Evolutionary conservation across 2,329 filamentous ascomycete species (phyloP), one percentile per base, ranked within the genome.

Genomic region (Aureobasidium sp.): DNA sequence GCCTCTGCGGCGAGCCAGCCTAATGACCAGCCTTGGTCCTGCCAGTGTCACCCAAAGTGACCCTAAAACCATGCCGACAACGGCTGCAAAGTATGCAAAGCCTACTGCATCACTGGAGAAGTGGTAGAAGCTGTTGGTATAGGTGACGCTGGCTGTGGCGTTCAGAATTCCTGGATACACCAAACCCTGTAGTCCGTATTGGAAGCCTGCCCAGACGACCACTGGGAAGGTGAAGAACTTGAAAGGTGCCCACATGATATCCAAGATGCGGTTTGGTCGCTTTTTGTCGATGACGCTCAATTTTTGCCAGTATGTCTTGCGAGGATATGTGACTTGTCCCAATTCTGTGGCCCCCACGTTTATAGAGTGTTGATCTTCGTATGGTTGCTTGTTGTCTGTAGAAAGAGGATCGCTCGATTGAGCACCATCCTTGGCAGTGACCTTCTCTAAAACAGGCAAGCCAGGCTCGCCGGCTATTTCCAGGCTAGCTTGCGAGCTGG

Each of bases 271-370:
- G 72, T 81, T 63, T 0, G 77, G 78, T 15, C 77, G 75, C 57
- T 74, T 70, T 61, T 74, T 75, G 66, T 76, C 74, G 39, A 70
- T 67, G 11, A 80, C 59, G 0, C 74, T 71, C 55, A 80, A 70
- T 61, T 79, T 81, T 58, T 78, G 74, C 44, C 71, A 59, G 60
- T 75, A 79, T 0, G 75, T 76, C 68, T 78, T 79, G 8, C 72
- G 69, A 2, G 71, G 71, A 65, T 72, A 74, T 1, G 65, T 52
- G 1, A 67, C 62, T 47, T 70, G 68, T 8, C 74, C 73, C 1
- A 64, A 48, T 61, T 76, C 73, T 17, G 63, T 36, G 11, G 45
- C 34, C 34, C n/a, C 22, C n/a, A 25, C 17, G n/a, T 60, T 36
- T 9, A 22, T 7, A 25, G 57, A 5, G 14, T 48, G 34, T 1